These are phyloP conservation scores for Xylaria hypoxylon DNA, from an alignment of 2,329 filamentous ascomycete species.

Conservation along the genomic window DNA sequence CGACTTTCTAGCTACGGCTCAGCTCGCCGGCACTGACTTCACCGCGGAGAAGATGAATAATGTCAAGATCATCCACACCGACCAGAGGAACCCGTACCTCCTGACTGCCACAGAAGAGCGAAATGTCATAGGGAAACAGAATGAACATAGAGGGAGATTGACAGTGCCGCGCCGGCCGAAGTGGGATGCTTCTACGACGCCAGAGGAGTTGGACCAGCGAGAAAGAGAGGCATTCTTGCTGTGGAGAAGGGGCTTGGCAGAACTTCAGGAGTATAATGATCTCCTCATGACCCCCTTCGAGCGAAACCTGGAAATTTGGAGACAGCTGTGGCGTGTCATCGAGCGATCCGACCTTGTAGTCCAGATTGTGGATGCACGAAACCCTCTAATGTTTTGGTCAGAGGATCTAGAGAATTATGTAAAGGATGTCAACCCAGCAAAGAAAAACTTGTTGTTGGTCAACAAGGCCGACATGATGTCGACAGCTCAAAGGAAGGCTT, in stretches of 20 bases:
- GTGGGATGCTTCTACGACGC: conserved; percentile 89
- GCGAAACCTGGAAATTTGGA: conserved; percentile 96
- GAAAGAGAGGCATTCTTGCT: conserved; percentile 86
- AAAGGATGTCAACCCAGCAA: conserved; percentile 87
- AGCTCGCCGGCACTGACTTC: conserved; percentile 98
- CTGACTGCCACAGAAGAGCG: conserved; percentile 87
- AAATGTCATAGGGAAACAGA: conserved; percentile 81
- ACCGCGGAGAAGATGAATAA: conserved; percentile 99
- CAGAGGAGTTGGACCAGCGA: conserved; percentile 79
- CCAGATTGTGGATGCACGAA: conserved; percentile 97
- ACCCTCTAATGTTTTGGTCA: conserved; percentile 92
- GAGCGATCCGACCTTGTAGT: conserved; percentile 95
- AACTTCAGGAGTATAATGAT: conserved; percentile 93
- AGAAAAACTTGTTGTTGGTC: conserved; percentile 91
- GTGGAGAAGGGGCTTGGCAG: conserved; percentile 91
- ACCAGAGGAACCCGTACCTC: conserved; percentile 95
- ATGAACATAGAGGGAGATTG: conserved; percentile 79
- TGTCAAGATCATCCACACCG: conserved; percentile 97
- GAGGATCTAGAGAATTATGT: conserved; percentile 95
- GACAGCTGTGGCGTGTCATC: conserved; percentile 97
- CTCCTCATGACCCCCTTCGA: conserved; percentile 98
- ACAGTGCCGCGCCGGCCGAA: conserved; percentile 90
- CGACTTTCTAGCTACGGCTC: conserved; percentile 94
- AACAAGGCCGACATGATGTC: conserved; percentile 99
- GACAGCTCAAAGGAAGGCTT: conserved; percentile 79